These are phyloP conservation scores for Leccinum pallidistipes DNA, from an alignment of 1,284 basidiomycete species.

Conservation along the genomic window DNA sequence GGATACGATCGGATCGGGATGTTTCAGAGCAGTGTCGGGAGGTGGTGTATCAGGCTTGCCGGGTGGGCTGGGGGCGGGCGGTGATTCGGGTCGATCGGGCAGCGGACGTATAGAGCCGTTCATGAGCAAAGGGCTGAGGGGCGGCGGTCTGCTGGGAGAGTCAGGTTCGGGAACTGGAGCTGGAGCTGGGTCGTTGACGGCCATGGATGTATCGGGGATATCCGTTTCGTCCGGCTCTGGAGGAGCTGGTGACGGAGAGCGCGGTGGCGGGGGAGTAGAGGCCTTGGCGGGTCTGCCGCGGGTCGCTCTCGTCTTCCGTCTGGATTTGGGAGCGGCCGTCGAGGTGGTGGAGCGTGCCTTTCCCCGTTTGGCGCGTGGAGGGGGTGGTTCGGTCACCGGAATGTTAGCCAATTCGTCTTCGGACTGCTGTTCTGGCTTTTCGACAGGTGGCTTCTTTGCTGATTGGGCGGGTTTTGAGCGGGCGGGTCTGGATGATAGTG, in stretches of 20 bases:
- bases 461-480: constrained; percentile 10
- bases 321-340: constrained; percentile 18
- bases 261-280: constrained; percentile 7
- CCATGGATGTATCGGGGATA: background rate
- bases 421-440: constrained; percentile 13
- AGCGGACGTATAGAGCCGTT: constrained; percentile 6
- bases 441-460: constrained; percentile 1
- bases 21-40: background rate
- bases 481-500: constrained; percentile 12
- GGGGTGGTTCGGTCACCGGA: constrained; percentile 4
- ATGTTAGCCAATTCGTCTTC: constrained; percentile 14
- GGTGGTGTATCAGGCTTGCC: background rate
- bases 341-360: constrained; percentile 18
- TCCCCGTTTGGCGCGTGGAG: constrained; percentile 20
- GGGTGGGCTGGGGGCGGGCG: background rate
- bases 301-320: constrained; percentile 24
- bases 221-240: background rate
- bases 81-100: background rate
- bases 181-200: constrained; percentile 1
- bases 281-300: constrained; percentile 25
- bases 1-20: constrained; percentile 13
- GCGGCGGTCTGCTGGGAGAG: background rate
- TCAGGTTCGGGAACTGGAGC: background rate
- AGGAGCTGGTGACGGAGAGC: constrained; percentile 19
- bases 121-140: background rate